Evolutionary conservation across 1,284 basidiomycete species (phyloP).

Genomic region (Ganoderma resinaceum): DNA sequence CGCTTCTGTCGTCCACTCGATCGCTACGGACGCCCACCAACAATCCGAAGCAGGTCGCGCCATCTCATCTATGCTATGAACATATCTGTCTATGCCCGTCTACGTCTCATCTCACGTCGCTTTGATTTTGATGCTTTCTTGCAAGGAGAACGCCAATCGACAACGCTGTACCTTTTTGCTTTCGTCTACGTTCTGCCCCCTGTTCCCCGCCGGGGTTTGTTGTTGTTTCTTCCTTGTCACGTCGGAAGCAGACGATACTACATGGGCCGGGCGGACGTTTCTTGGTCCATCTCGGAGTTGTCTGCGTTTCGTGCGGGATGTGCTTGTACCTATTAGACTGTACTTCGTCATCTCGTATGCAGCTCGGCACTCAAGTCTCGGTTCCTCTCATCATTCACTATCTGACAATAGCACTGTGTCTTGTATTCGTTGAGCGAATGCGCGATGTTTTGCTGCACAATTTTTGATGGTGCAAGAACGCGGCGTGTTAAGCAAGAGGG

Average conservation of each 20-base stretch:
- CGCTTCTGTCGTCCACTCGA: constrained; percentile 19
- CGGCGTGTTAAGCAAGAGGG: constrained; percentile 59
- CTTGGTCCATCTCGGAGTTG: constrained; percentile 31
- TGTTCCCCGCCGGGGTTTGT: not conserved
- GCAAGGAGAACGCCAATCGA: constrained; percentile 22
- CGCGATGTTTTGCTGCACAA: constrained; percentile 24
- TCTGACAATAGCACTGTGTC: constrained; percentile 26
- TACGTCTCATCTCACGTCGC: constrained; percentile 24
- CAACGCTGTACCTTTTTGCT: constrained; percentile 22
- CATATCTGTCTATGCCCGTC: constrained; percentile 36
- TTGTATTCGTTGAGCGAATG: constrained; percentile 38
- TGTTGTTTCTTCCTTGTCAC: constrained; percentile 2
- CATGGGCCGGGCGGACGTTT: constrained; percentile 4
- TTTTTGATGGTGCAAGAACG: not conserved
- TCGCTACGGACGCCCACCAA: constrained; percentile 14
- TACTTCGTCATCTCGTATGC: constrained; percentile 34
- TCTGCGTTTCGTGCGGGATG: constrained; percentile 25
- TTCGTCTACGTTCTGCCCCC: constrained; percentile 7
- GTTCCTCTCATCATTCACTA: not conserved
- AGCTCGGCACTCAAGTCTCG: constrained; percentile 19
- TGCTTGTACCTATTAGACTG: constrained; percentile 28
- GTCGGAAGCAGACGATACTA: not conserved
- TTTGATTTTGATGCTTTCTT: constrained; percentile 27
- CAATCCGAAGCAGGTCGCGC: constrained; percentile 9
- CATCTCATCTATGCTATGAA: constrained; percentile 36